phyloP scores from a whole-genome alignment of 2,329 filamentous ascomycete genomes.

The Fusarium dlaminii region DNA sequence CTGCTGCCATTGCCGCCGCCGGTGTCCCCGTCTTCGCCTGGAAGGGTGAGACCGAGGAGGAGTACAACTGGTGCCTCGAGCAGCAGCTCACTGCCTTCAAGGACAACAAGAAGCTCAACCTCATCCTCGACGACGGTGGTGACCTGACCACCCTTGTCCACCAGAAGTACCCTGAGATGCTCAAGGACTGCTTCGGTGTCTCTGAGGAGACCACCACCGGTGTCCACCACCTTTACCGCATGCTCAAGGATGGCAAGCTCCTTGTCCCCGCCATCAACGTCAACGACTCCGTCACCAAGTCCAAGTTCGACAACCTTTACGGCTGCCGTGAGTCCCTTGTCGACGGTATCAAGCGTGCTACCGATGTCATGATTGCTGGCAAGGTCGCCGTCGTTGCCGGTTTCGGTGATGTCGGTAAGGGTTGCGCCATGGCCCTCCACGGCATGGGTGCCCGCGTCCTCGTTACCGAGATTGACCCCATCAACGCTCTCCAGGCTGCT shows the following conservation, averaged over 20 bases:
- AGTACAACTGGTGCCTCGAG: slow-evolving; percentile 99
- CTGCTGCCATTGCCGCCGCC: slow-evolving; percentile 92
- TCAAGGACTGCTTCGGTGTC: slow-evolving; percentile 97
- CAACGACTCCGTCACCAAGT: slow-evolving; percentile 99
- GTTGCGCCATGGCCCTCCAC: slow-evolving; percentile 93
- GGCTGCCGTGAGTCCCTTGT: slow-evolving; percentile 98
- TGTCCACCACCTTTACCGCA: slow-evolving; percentile 99
- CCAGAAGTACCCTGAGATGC: slow-evolving; percentile 98
- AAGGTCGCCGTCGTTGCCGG: slow-evolving; percentile 98
- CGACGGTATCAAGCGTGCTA: slow-evolving; percentile 99
- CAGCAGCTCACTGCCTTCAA: slow-evolving; percentile 98
- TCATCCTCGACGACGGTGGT: slow-evolving; percentile 98
- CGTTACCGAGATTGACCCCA: slow-evolving; percentile 97
- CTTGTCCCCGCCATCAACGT: slow-evolving; percentile 98
- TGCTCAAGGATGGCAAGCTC: slow-evolving; percentile 91
- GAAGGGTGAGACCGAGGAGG: slow-evolving; percentile 97
- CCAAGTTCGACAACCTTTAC: slow-evolving; percentile 99
- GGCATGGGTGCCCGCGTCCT: slow-evolving; percentile 97
- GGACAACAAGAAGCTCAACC: slow-evolving; percentile 94
- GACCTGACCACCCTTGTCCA: slow-evolving; percentile 96
- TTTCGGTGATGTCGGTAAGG: slow-evolving; percentile 99
- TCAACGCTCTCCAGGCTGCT: slow-evolving; percentile 99
- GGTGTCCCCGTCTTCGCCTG: slow-evolving; percentile 87
- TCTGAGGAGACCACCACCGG: slow-evolving; percentile 99
- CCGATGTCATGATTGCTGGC: slow-evolving; percentile 99